Evolutionary conservation across 208 protist genomes (phyloP).

Genomic region (Acanthamoeba lenticulata): DNA sequence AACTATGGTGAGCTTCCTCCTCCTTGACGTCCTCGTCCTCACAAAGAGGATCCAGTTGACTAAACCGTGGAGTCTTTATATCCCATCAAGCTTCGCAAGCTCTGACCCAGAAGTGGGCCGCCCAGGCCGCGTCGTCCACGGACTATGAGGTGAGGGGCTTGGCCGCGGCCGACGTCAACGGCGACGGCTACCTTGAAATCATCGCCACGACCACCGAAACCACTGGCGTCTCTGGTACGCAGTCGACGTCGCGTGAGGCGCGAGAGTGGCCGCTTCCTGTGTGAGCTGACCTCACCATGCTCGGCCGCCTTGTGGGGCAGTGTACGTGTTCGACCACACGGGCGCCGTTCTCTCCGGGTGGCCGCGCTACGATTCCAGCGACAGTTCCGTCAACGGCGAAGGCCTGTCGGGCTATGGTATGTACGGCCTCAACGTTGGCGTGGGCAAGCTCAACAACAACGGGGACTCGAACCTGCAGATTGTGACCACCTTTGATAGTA

Average conservation of each 20-base stretch:
- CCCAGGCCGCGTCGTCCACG: background rate
- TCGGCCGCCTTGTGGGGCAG: background rate
- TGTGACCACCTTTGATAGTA: constrained; percentile 5
- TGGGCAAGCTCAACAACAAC: background rate
- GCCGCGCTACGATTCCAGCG: background rate
- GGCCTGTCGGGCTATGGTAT: background rate
- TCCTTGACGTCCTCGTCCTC: background rate
- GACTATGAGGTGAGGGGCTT: background rate
- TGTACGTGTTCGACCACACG: background rate
- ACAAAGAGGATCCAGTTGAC: background rate
- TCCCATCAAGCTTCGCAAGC: background rate
- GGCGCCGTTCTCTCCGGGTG: background rate
- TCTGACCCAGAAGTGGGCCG: background rate
- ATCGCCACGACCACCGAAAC: background rate
- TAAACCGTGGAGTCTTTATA: background rate
- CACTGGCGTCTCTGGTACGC: background rate
- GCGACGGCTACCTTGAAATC: background rate
- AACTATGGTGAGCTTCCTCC: background rate
- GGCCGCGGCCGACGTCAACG: background rate
- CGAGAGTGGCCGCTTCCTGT: background rate
- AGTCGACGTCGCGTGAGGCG: background rate
- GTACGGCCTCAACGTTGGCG: constrained; percentile 16
- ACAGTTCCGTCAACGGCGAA: background rate
- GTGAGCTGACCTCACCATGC: background rate
- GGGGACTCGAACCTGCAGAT: background rate